Conservation (phyloP, 352 stramenopile genomes). For the Phytophthora tentaculata region DNA sequence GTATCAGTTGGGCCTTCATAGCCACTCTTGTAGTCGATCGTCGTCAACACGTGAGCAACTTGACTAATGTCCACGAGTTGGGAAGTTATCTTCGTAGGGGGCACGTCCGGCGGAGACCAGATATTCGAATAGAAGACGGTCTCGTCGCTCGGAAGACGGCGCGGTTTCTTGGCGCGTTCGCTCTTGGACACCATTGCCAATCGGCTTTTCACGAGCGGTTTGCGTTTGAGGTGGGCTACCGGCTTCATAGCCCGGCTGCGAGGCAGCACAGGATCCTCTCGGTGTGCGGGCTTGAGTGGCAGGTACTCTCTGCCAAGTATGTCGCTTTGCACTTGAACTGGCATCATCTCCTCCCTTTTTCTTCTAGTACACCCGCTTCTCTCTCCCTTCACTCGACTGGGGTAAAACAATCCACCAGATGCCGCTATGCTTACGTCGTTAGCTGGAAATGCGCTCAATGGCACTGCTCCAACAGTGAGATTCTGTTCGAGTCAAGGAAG, state of each 20-base stretch:
- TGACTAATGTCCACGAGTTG: constrained; percentile 83
- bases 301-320: constrained; percentile 40
- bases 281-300: constrained; percentile 26
- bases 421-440: constrained; percentile 1
- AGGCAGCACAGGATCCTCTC: constrained; percentile 28
- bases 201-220: constrained; percentile 67
- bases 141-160: constrained; percentile 54
- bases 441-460: constrained; percentile 1
- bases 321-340: constrained; percentile 33
- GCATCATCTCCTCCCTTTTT: constrained; percentile 21
- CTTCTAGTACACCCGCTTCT: constrained; percentile 21
- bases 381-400: constrained; percentile 30
- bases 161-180: constrained; percentile 50
- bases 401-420: constrained; percentile 28
- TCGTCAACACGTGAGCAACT: constrained; percentile 76
- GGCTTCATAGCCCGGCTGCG: constrained; percentile 30
- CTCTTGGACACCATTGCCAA: constrained; percentile 46
- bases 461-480: constrained; percentile 18
- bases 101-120: constrained; percentile 45
- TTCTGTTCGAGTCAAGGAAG: constrained; percentile 1
- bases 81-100: constrained; percentile 26
- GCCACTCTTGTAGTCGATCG: constrained; percentile 73
- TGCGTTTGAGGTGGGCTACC: constrained; percentile 36
- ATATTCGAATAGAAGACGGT: constrained; percentile 88
- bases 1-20: constrained; percentile 47